phyloP scores from a whole-genome alignment of 257 asterid genomes.

The Solanum appendiculatum region DNA sequence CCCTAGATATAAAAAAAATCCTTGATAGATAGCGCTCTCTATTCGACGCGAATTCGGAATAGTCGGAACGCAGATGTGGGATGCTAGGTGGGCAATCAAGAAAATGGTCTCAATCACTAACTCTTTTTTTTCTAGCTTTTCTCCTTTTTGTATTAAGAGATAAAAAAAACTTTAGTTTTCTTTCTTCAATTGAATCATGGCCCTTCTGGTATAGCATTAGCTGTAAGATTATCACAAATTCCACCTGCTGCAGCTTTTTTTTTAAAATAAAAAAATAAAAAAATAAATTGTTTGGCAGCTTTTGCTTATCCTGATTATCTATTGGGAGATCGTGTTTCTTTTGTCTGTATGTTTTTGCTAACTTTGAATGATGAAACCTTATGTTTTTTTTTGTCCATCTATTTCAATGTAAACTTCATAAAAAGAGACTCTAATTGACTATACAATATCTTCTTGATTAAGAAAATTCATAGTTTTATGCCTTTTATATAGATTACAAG shows the following conservation, averaged over 20 bases:
- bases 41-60: too few species aligned
- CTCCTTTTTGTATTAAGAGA: conserved; percentile 1
- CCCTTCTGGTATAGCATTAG: conserved; percentile 25
- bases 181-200: conserved; percentile 42
- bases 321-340: conserved; percentile 22
- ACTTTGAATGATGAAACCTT: conserved; percentile 32
- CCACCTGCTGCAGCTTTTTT: conserved; percentile 39
- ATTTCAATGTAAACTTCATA: background rate
- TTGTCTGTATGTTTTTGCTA: conserved; percentile 25
- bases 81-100: background rate
- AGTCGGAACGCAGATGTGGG: too few species aligned
- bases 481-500: background rate
- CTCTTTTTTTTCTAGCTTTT: conserved; percentile 2
- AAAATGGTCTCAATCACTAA: conserved; percentile 23
- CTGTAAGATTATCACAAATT: conserved; percentile 25
- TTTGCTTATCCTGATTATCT: conserved; percentile 19
- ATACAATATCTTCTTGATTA: background rate
- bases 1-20: too few species aligned
- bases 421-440: background rate
- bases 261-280: background rate
- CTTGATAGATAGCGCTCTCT: too few species aligned
- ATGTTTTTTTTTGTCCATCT: conserved; percentile 5
- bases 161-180: background rate
- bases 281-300: conserved; percentile 24
- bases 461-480: background rate